Base-by-base conservation (phyloP, 345 rosid genomes). In the Triadica sebifera region DNA sequence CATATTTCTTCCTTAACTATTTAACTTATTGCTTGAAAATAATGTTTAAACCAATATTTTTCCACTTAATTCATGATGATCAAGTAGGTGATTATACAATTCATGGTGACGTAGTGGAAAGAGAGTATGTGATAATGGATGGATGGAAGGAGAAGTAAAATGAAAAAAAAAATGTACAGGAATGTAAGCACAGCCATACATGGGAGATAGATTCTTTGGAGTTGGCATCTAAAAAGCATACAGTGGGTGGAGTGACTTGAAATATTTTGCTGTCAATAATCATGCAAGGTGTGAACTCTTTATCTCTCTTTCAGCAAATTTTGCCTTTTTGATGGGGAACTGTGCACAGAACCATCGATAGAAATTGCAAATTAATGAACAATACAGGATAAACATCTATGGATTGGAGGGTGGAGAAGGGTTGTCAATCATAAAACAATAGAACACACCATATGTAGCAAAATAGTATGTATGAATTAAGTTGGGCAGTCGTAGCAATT, bases 251-350 rank as follows among this genome's bases (percentile, higher is more conserved):
- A 74, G 77, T 45, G 65, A 24, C 41, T 41, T 20, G 0, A 9
- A 74, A 52, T 65, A 8, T 13, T 37, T 61, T 72, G 29, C 34
- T 56, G 65, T 74, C 66, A 55, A 63, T 71, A 53, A 74, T 74
- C 62, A 53, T 63, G 69, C 52, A 69, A 55, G 16, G 63, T n/a
- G 12, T 17, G 13, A 53, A 51, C 5, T 50, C 58, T 49, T 11
- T 8, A 25, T n/a, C n/a, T 67, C 43, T 67, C 43, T 49, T 37
- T 62, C 5, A 4, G 24, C 34, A 29, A 29, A 29, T 29, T 29
- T 29, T 29, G 34, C 2, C 2, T 29, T 29, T 29, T 2, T 29
- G 34, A 29, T 29, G 34, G 34, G 34, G 34, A 29, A 29, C 34
- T 29, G 34, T 29, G 34, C 2, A 29, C 34, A 29, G 34, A 29